These are phyloP conservation scores for Ustilago shanxiensis DNA, from an alignment of 1,284 basidiomycete genomes.

Conservation along the genomic window DNA sequence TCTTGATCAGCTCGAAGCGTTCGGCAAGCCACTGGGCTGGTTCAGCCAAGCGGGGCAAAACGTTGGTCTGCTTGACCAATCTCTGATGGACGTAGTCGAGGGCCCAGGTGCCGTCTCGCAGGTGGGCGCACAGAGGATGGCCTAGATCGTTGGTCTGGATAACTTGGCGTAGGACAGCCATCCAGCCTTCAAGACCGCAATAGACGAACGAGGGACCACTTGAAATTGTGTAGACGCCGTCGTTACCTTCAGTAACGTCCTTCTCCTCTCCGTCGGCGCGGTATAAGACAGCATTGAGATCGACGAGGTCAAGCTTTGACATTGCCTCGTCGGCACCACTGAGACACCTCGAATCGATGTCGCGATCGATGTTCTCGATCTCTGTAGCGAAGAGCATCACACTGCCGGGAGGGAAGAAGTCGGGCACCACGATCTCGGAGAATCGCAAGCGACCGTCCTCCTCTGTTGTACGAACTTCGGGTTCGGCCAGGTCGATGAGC, in stretches of 20 bases:
- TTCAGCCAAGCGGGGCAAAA: constrained; percentile 52
- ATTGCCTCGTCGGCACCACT: constrained; percentile 61
- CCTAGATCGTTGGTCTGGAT: constrained; percentile 63
- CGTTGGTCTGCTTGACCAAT: constrained; percentile 74
- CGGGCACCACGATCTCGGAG: constrained; percentile 61
- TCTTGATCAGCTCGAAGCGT: constrained; percentile 61
- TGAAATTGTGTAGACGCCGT: constrained; percentile 61
- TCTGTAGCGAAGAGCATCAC: constrained; percentile 64
- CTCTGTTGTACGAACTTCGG: constrained; percentile 36
- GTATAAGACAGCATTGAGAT: constrained; percentile 64
- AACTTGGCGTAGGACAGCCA: constrained; percentile 52
- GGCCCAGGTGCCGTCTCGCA: constrained; percentile 63
- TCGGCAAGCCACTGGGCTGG: constrained; percentile 60
- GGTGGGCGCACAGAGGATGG: constrained; percentile 62
- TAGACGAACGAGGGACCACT: constrained; percentile 50
- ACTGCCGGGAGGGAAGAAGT: constrained; percentile 63
- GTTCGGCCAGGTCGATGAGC: constrained; percentile 57
- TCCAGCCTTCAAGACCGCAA: constrained; percentile 66
- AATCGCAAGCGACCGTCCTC: constrained; percentile 42
- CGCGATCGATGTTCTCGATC: constrained; percentile 54
- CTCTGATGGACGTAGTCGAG: constrained; percentile 71
- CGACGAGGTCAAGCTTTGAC: constrained; percentile 53
- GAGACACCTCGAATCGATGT: constrained; percentile 54
- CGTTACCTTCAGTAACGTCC: constrained; percentile 58
- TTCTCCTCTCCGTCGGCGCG: constrained; percentile 66